phyloP scores from a whole-genome alignment of 2,329 filamentous ascomycete species.

The Atkinsonella hypoxylon region DNA sequence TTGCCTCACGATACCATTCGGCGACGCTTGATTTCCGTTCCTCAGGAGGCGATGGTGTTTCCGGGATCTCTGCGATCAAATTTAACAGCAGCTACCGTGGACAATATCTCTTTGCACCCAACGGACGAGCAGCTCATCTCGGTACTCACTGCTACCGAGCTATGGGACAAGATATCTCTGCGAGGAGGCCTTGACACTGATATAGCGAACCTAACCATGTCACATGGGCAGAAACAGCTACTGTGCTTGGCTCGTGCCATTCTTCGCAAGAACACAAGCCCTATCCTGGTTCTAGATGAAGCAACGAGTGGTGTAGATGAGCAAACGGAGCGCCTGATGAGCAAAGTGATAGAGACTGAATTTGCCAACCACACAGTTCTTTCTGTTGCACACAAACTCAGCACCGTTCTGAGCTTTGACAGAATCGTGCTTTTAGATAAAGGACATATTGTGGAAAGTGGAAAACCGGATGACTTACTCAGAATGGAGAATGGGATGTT shows the following conservation, averaged over 20 bases:
- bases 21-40: slow-evolving; percentile 27
- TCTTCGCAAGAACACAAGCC: not conserved
- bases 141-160: not conserved
- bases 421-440: not conserved
- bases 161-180: not conserved
- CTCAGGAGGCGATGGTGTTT: slow-evolving; percentile 40
- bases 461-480: no score
- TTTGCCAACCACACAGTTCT: not conserved
- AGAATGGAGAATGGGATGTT: no score
- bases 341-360: not conserved
- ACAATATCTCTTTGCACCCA: not conserved
- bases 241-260: not conserved
- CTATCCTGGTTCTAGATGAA: not conserved
- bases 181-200: not conserved
- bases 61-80: slow-evolving; percentile 36
- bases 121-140: not conserved
- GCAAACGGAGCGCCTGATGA: not conserved
- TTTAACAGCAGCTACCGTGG: slow-evolving; percentile 11
- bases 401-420: not conserved
- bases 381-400: not conserved
- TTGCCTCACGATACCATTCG: slow-evolving; percentile 13
- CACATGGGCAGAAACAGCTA: not conserved
- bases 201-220: not conserved
- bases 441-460: not conserved
- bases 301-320: not conserved